Evolutionary conservation across 2,329 filamentous ascomycete genomes (phyloP).

Genomic region (Elsinoe australis): DNA sequence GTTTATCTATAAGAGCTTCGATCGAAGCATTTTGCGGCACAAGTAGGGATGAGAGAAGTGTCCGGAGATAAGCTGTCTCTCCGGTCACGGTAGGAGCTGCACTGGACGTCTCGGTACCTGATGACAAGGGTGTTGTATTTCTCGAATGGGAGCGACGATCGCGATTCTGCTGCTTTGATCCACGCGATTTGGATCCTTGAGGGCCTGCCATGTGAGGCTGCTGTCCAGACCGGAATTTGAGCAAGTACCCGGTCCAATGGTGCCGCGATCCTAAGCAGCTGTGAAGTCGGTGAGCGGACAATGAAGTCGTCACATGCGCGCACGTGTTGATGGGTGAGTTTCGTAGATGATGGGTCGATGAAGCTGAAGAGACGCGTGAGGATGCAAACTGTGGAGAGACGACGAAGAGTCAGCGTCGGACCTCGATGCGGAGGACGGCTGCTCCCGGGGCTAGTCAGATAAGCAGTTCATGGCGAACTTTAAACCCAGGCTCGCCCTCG

Average conservation of each 20-base stretch:
- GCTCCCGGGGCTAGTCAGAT: too few relatives aligned
- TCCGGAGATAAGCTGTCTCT: constrained; percentile 56
- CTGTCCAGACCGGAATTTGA: not conserved
- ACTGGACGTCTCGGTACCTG: constrained; percentile 39
- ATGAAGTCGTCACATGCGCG: too few relatives aligned
- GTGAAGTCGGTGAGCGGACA: constrained; percentile 6
- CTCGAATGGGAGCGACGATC: constrained; percentile 63
- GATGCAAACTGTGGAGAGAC: too few relatives aligned
- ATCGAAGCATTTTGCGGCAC: constrained; percentile 53
- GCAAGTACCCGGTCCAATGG: too few relatives aligned
- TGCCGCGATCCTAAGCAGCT: too few relatives aligned
- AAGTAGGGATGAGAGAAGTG: constrained; percentile 45
- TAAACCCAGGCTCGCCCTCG: too few relatives aligned
- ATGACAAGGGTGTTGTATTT: constrained; percentile 65
- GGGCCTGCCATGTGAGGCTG: constrained; percentile 11
- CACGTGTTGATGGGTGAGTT: too few relatives aligned
- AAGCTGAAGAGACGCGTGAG: too few relatives aligned
- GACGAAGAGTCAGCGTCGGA: too few relatives aligned
- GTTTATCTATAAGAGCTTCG: constrained; percentile 62
- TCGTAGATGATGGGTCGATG: too few relatives aligned
- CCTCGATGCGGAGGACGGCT: too few relatives aligned
- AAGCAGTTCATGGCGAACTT: too few relatives aligned
- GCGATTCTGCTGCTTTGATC: constrained; percentile 31
- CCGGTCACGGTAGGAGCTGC: constrained; percentile 52
- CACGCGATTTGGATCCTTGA: constrained; percentile 28